Percentiles rank a stretch among this genome's conserved stretches.
Conservation (phyloP, 2,329 filamentous ascomycete species). For the Fusarium ramigenum region DNA sequence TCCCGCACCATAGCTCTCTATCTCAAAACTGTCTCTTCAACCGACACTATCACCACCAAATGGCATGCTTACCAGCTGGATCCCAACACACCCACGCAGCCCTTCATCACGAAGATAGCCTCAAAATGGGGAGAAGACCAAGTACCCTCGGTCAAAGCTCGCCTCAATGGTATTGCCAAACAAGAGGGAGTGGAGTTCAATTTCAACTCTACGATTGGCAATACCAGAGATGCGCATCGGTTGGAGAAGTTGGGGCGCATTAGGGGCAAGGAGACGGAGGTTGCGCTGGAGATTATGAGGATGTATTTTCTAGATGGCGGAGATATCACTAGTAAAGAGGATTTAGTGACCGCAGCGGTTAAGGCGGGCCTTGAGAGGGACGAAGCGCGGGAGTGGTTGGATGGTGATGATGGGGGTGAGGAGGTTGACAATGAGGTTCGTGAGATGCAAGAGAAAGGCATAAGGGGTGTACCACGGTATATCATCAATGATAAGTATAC, state of each 20-base stretch:
- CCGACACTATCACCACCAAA: conserved; percentile 75
- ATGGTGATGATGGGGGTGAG: conserved; percentile 61
- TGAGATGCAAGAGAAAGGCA: conserved; percentile 58
- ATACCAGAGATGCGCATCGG: conserved; percentile 58
- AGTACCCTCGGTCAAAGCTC: conserved; percentile 63
- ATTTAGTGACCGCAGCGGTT: conserved; percentile 61
- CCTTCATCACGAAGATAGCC: conserved; percentile 62
- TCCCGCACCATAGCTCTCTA: conserved; percentile 75
- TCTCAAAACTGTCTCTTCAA: conserved; percentile 66
- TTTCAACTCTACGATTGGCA: conserved; percentile 62
- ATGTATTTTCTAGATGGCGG: conserved; percentile 72
- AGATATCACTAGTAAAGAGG: conserved; percentile 68
- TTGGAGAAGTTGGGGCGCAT: conserved; percentile 74
- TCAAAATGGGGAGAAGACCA: conserved; percentile 74
- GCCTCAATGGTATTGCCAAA: conserved; percentile 66
- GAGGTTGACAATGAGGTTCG: conserved; percentile 67
- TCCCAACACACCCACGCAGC: conserved; percentile 64
- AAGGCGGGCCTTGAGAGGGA: conserved; percentile 62
- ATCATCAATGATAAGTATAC: conserved; percentile 74
- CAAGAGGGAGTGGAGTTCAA: conserved; percentile 77
- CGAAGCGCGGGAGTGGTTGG: conserved; percentile 64
- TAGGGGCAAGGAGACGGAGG: conserved; percentile 60
- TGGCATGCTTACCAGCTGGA: conserved; percentile 88
- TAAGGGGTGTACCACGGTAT: conserved; percentile 80
- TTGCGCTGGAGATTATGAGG: conserved; percentile 71